Conservation (phyloP, 2,329 filamentous ascomycete genomes). For the Cercospora sp. region DNA sequence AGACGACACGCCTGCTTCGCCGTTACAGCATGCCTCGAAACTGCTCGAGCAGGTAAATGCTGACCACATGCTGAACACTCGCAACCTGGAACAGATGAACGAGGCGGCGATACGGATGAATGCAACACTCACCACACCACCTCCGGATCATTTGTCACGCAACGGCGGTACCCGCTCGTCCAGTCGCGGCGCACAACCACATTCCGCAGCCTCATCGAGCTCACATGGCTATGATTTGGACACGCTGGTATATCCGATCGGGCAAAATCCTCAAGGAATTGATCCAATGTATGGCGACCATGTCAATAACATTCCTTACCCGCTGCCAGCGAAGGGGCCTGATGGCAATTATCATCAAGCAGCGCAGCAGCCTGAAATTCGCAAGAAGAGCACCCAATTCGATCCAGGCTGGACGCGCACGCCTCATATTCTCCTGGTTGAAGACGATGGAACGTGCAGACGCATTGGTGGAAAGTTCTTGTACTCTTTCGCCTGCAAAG, state of each 20-base stretch:
- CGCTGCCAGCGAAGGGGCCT: conserved; percentile 66
- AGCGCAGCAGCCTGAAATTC: conserved; percentile 53
- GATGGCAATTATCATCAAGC: conserved; percentile 44
- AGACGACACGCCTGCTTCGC: conserved; percentile 66
- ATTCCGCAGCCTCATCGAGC: conserved; percentile 53
- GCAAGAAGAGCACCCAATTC: conserved; percentile 62
- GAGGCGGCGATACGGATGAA: conserved; percentile 59
- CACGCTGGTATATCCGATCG: conserved; percentile 84
- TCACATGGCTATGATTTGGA: conserved; percentile 62
- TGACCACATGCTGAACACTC: conserved; percentile 63
- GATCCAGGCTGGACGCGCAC: conserved; percentile 66
- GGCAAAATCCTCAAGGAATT: conserved; percentile 78
- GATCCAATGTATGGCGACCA: conserved; percentile 94
- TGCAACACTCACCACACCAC: conserved; percentile 57
- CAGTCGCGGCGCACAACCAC: conserved; percentile 45
- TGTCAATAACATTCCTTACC: conserved; percentile 90
- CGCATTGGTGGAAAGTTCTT: conserved; percentile 68
- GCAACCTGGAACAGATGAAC: conserved; percentile 66
- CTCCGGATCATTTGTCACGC: conserved; percentile 50
- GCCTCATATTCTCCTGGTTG: conserved; percentile 85
- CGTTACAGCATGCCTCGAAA: conserved; percentile 67
- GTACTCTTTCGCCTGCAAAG: conserved; percentile 63
- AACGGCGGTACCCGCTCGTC: conserved; percentile 45
- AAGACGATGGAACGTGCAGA: conserved; percentile 71
- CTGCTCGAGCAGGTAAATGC: conserved; percentile 65